Evolutionary conservation across 768 basidiomycete genomes (phyloP), one percentile per base, ranked within the genome.

Genomic region (Serendipita sp.): DNA sequence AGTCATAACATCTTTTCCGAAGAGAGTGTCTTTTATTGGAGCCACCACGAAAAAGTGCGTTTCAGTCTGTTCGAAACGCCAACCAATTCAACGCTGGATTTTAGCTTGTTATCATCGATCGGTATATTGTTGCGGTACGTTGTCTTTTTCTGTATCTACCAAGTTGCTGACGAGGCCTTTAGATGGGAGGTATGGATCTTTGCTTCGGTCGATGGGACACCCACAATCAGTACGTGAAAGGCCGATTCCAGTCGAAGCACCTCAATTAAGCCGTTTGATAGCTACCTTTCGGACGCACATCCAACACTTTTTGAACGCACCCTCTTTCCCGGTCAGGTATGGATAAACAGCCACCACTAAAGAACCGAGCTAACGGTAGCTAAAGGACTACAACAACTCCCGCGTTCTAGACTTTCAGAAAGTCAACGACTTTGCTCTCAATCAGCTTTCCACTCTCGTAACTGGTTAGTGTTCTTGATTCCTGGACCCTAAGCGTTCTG

Each of bases 131-230:
- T 48, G 45, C 45, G 26, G 45, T 48, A 28, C 17, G 45, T 1
- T 48, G n/a, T n/a, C n/a, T n/a, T n/a, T n/a, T n/a, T n/a, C n/a
- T n/a, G n/a, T n/a, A n/a, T n/a, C n/a, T n/a, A n/a, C n/a, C n/a
- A n/a, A n/a, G n/a, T n/a, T n/a, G n/a, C n/a, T n/a, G n/a, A n/a
- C n/a, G n/a, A n/a, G n/a, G n/a, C n/a, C n/a, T n/a, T n/a, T n/a
- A 85, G 67, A 83, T 96, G 61, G 96, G 96, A 22, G 96, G 96
- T 9, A 82, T 99, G 26, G 96, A 99, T 71, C 78, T 96, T 17
- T 97, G 92, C 75, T 96, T 93, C 67, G 96, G 96, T 11, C 85
- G 96, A 20, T 99, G 95, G 94, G 96, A 98, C 73, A 90, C 89
- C 0, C 83, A 90, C 69, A 87, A 77, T 41, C 88, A 92, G 70